These are phyloP conservation scores for Mortierella antarctica DNA, from an alignment of 192 early-diverging fungal genomes.

Conservation along the genomic window DNA sequence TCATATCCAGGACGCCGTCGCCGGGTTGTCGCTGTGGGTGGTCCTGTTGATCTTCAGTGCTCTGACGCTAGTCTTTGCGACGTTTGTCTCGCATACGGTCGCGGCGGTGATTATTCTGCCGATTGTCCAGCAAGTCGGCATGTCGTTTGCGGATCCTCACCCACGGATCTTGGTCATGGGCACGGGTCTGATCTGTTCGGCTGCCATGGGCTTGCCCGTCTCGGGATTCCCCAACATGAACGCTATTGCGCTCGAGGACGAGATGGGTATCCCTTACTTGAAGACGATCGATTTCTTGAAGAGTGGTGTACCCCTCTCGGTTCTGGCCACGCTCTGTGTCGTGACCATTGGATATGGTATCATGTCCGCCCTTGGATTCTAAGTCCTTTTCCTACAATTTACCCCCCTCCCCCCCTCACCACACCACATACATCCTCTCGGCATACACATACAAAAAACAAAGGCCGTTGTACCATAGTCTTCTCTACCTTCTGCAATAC, in stretches of 20 bases:
- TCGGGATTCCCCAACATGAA: slow-evolving; percentile 85
- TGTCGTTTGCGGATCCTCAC: slow-evolving; percentile 70
- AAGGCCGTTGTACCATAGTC: too few species aligned
- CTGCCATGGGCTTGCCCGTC: slow-evolving; percentile 82
- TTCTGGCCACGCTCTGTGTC: slow-evolving; percentile 65
- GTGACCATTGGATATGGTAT: slow-evolving; percentile 72
- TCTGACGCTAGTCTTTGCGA: slow-evolving; percentile 74
- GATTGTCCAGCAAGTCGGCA: slow-evolving; percentile 76
- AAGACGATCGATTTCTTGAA: slow-evolving; percentile 72
- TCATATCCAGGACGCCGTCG: slow-evolving; percentile 63
- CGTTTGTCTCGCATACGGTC: slow-evolving; percentile 84
- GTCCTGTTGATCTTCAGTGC: slow-evolving; percentile 69
- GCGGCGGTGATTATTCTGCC: slow-evolving; percentile 79
- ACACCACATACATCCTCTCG: background rate
- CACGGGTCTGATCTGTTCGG: slow-evolving; percentile 67
- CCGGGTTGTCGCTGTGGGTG: slow-evolving; percentile 59
- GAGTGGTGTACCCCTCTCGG: slow-evolving; percentile 67
- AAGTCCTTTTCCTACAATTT: background rate
- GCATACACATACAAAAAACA: background rate
- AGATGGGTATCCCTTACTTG: slow-evolving; percentile 73
- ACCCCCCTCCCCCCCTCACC: background rate
- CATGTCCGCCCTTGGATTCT: slow-evolving; percentile 58
- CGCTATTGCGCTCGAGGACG: slow-evolving; percentile 74
- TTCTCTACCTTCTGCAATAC: background rate
- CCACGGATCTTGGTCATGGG: slow-evolving; percentile 79